phyloP scores from a whole-genome alignment of 1,284 basidiomycete genomes.

The Sanghuangporus sanghuang region DNA sequence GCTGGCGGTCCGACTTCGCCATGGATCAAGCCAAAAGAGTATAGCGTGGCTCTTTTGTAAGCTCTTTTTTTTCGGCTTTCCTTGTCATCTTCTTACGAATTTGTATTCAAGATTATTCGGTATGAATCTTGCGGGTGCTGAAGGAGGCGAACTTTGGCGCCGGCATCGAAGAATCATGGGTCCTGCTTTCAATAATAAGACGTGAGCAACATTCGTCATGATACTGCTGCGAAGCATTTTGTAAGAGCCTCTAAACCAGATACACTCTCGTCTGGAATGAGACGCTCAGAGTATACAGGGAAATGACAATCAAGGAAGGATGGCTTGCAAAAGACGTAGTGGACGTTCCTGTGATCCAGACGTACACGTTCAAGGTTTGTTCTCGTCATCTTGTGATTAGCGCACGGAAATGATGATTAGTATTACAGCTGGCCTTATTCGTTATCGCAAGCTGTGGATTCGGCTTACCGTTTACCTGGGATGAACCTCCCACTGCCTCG shows the following conservation, averaged over 20 bases:
- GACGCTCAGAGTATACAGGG: slow-evolving; percentile 36
- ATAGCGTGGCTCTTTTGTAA: slow-evolving; percentile 31
- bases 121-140: slow-evolving; percentile 37
- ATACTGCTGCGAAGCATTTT: not conserved
- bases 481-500: slow-evolving; percentile 24
- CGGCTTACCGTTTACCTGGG: slow-evolving; percentile 45
- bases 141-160: slow-evolving; percentile 41
- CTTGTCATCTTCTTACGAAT: not conserved
- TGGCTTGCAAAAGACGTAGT: slow-evolving; percentile 35
- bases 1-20: slow-evolving; percentile 33
- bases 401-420: not conserved
- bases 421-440: slow-evolving; percentile 38
- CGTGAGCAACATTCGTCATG: slow-evolving; percentile 29
- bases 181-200: slow-evolving; percentile 42
- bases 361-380: slow-evolving; percentile 40
- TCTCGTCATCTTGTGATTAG: not conserved
- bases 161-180: slow-evolving; percentile 44
- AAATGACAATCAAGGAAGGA: slow-evolving; percentile 39
- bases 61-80: not conserved
- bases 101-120: slow-evolving; percentile 36
- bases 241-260: slow-evolving; percentile 22
- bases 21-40: slow-evolving; percentile 37
- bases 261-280: slow-evolving; percentile 43
- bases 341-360: slow-evolving; percentile 35
- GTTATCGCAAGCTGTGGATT: slow-evolving; percentile 48